Evolutionary conservation across 805 yeast genomes (phyloP), one percentile per base, ranked within the genome.

Genomic region (Yarrowia sp.): DNA sequence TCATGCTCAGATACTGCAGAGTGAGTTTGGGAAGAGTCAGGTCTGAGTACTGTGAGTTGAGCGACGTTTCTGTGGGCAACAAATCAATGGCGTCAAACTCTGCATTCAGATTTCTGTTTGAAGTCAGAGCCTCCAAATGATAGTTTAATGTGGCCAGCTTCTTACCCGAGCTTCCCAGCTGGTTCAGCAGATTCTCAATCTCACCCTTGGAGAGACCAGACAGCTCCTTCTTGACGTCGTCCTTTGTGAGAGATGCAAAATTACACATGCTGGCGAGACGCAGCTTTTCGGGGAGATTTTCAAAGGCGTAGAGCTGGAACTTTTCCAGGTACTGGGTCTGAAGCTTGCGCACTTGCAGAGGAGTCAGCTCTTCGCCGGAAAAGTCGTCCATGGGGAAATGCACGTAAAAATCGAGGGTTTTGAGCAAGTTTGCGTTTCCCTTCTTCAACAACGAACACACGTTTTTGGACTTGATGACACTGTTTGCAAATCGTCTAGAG

Each of bases 321-420:
- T 33, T 35, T 11, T 61, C 56, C 14, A 61, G 35, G 6, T 46
- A 28, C 32, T 46, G 44, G 4, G 56, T 48, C 35, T 46, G 46
- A 12, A 48, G 35, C 12, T 44, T 48, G 8, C 46, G 28, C n/a
- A 61, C 43, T 22, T 61, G 35, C 43, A 61, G 24, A 19, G 46
- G 43, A 17, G 54, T n/a, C 44, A 44, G 43, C 30, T 61, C 64
- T 19, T 46, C 44, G 11, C 82, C 82, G 0, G 79, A 68, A 44
- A 76, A 73, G 49, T 81, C 84, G 66, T 81, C 76, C 17, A 82
- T 69, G 3, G 83, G 83, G 67, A 75, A 80, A 43, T 73, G 65
- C 4, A 76, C 40, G 40, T 71, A 75, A 49, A 74, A 72, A 10
- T 68, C 67, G 6, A 77, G 63, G 1, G 70, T 43, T 1, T 38